A percentile compares a stretch with the other conserved stretches of the same genome.
Evolutionary conservation across 352 stramenopile genomes (phyloP).

Genomic region (Aphanomyces astaci): DNA sequence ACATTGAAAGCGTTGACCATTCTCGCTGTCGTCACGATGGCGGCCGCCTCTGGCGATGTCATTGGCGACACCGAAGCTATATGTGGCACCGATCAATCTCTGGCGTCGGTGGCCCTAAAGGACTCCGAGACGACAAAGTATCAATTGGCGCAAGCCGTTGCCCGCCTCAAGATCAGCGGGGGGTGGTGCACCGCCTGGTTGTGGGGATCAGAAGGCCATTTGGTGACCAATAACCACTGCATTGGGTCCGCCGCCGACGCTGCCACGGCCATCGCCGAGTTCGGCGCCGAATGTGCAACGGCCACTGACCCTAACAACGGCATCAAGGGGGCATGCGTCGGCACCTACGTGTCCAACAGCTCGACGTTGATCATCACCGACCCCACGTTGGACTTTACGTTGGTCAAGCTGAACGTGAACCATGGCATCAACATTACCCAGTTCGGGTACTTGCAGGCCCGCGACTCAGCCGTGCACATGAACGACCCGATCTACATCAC

Average conservation of each 20-base stretch:
- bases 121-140: background rate
- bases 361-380: conserved; percentile 38
- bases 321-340: conserved; percentile 28
- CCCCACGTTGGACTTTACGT: conserved; percentile 44
- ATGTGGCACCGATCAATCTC: conserved; percentile 48
- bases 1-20: too few relatives aligned
- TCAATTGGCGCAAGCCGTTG: conserved; percentile 35
- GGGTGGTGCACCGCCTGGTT: conserved; percentile 43
- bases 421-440: conserved; percentile 31
- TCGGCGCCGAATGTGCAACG: background rate
- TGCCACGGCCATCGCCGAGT: conserved; percentile 26
- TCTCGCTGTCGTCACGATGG: too few relatives aligned
- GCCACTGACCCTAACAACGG: conserved; percentile 6
- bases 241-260: conserved; percentile 28
- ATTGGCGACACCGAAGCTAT: background rate
- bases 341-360: conserved; percentile 28
- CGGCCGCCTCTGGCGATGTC: background rate
- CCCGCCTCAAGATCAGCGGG: conserved; percentile 39
- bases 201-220: conserved; percentile 32
- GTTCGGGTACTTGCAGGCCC: conserved; percentile 32
- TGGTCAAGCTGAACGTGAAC: conserved; percentile 41
- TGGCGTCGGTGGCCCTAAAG: conserved; percentile 49
- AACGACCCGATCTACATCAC: conserved; percentile 41
- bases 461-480: conserved; percentile 22
- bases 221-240: conserved; percentile 46